Conservation (phyloP, 192 early-diverging fungal species). For the Rhizoclosmatium globosum region DNA sequence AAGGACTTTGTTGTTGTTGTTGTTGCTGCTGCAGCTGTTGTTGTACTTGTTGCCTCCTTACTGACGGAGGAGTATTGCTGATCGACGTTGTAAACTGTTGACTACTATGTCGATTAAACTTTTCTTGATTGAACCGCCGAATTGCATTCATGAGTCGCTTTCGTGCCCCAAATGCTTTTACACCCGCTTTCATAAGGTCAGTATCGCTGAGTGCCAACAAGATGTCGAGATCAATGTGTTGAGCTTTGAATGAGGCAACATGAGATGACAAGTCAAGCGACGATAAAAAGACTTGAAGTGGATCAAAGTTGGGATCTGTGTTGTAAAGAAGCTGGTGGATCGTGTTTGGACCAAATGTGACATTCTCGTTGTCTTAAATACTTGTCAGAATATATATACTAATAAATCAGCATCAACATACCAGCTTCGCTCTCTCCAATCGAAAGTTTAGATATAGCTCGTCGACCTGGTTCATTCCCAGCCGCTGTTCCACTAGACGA, state of each 20-base stretch:
- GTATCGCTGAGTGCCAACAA: conserved; percentile 53
- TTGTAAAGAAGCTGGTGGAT: conserved; percentile 24
- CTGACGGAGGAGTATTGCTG: not conserved
- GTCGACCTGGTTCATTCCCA: not conserved
- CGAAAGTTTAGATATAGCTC: conserved; percentile 6
- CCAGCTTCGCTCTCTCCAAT: conserved; percentile 27
- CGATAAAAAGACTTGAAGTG: conserved; percentile 38
- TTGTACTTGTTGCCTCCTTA: not conserved
- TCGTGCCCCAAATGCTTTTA: conserved; percentile 59
- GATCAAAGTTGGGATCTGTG: conserved; percentile 42
- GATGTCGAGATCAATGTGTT: conserved; percentile 60
- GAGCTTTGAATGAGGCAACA: conserved; percentile 52
- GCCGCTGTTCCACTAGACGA: not conserved
- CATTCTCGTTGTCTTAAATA: conserved; percentile 12
- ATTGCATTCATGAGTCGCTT: conserved; percentile 59
- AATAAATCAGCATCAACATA: not conserved
- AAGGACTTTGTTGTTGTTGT: not conserved
- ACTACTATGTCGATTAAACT: conserved; percentile 16
- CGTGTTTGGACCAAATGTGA: not conserved
- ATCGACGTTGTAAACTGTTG: conserved; percentile 22
- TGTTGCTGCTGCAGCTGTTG: not conserved
- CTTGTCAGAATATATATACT: not conserved
- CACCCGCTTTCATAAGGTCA: conserved; percentile 59
- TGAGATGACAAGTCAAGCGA: conserved; percentile 53
- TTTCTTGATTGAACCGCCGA: conserved; percentile 44